Percentiles rank a stretch among this genome's conserved stretches.
Evolutionary conservation across 2,329 filamentous ascomycete genomes (phyloP).

Genomic region (Beauveria rudraprayagi): DNA sequence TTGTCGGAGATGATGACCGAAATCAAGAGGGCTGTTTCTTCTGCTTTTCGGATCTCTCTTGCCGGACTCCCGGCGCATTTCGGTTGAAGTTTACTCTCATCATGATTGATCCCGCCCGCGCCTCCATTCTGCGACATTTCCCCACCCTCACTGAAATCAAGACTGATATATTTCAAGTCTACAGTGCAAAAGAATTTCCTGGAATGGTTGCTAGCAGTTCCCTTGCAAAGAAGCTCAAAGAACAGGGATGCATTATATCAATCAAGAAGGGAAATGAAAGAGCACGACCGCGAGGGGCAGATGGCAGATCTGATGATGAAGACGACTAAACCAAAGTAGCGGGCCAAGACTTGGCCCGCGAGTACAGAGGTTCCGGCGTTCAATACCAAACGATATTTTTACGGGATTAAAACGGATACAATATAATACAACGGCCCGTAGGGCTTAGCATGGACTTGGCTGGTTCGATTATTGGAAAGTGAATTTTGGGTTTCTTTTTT

Average conservation of each 20-base stretch:
- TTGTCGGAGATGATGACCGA: conserved; percentile 66
- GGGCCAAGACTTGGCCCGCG: background rate
- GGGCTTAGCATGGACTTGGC: background rate
- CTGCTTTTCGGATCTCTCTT: conserved; percentile 75
- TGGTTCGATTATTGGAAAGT: background rate
- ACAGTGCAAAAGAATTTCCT: conserved; percentile 78
- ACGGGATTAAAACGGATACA: background rate
- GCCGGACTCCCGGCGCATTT: conserved; percentile 68
- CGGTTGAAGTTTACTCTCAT: conserved; percentile 67
- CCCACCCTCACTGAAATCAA: conserved; percentile 45
- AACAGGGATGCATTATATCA: conserved; percentile 75
- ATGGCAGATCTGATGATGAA: conserved; percentile 9
- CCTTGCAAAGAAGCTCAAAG: conserved; percentile 64
- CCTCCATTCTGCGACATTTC: conserved; percentile 37
- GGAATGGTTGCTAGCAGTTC: conserved; percentile 73
- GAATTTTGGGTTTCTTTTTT: background rate
- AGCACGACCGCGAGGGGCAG: background rate
- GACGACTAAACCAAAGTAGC: background rate
- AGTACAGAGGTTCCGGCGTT: background rate
- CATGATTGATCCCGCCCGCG: conserved; percentile 55
- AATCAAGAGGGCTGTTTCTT: conserved; percentile 74
- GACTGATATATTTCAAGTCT: conserved; percentile 70
- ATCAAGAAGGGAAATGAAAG: conserved; percentile 76
- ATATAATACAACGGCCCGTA: background rate
- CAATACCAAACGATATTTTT: background rate